A percentile compares a stretch with the other conserved stretches of the same genome.
Conservation (phyloP, 1,139 yeast species). For the Schwanniomyces etchellsii region DNA sequence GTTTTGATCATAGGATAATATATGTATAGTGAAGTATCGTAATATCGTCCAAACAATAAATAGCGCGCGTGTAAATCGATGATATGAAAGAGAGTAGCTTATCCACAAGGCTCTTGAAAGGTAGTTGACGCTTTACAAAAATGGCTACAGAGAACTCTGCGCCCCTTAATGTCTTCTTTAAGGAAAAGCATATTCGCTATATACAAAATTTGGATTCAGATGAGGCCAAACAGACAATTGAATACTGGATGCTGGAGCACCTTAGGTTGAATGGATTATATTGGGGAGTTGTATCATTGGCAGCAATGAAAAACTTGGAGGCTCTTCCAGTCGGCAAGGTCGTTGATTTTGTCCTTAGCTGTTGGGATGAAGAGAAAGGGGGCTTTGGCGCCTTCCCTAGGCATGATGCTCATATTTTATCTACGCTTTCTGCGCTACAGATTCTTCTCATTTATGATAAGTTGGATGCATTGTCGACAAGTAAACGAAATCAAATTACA, state of each 20-base stretch:
- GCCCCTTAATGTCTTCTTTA: constrained; percentile 9
- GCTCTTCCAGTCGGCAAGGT: constrained; percentile 59
- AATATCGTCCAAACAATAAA: neutral
- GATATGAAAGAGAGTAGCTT: too few species aligned
- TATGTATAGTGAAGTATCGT: constrained; percentile 23
- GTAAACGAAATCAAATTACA: constrained; percentile 22
- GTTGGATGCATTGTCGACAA: constrained; percentile 30
- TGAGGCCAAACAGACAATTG: constrained; percentile 36
- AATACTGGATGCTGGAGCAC: constrained; percentile 90
- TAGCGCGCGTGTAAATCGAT: too few species aligned
- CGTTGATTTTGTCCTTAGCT: constrained; percentile 58
- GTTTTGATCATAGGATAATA: constrained; percentile 42
- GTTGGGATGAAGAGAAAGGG: constrained; percentile 59
- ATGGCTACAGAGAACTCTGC: too few species aligned
- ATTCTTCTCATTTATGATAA: constrained; percentile 57
- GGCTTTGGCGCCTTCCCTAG: constrained; percentile 89
- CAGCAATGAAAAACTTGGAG: constrained; percentile 47
- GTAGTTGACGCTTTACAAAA: too few species aligned
- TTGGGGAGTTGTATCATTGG: constrained; percentile 87
- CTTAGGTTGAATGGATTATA: constrained; percentile 85
- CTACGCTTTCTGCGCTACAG: constrained; percentile 85
- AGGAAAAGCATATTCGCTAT: constrained; percentile 30
- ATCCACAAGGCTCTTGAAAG: too few species aligned
- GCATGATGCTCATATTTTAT: constrained; percentile 86
- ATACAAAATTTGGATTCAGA: constrained; percentile 33